A percentile compares a stretch with the other conserved stretches of the same genome.
phyloP scores from a whole-genome alignment of 179 eudicot species.

The Carnegiea gigantea region DNA sequence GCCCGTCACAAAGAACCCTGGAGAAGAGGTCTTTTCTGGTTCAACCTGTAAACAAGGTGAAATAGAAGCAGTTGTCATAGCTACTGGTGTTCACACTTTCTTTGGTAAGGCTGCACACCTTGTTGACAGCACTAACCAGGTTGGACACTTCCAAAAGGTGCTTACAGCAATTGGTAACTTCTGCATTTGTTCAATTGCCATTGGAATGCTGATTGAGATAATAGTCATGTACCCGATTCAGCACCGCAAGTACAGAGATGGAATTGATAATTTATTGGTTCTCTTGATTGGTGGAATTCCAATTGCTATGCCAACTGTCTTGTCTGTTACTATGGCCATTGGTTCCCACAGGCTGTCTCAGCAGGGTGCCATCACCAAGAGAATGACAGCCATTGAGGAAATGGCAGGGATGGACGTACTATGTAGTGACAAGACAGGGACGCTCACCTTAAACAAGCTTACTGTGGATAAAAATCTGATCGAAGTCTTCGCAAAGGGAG shows the following conservation, averaged over 20 bases:
- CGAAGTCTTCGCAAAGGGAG: constrained; percentile 77
- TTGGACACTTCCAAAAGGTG: constrained; percentile 90
- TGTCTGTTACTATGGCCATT: constrained; percentile 95
- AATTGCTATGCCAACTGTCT: constrained; percentile 91
- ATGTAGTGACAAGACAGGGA: constrained; percentile 95
- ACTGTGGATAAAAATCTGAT: constrained; percentile 64
- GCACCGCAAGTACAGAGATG: constrained; percentile 68
- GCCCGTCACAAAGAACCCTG: constrained; percentile 76
- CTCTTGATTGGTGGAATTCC: constrained; percentile 97
- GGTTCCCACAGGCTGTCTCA: constrained; percentile 90
- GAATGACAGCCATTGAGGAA: constrained; percentile 97
- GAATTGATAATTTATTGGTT: constrained; percentile 82
- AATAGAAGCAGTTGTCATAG: constrained; percentile 84
- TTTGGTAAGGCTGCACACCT: constrained; percentile 98
- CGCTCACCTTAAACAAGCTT: constrained; percentile 78
- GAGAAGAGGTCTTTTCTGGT: constrained; percentile 85
- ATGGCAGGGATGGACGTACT: constrained; percentile 97
- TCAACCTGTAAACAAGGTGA: constrained; percentile 98
- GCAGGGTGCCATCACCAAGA: constrained; percentile 94
- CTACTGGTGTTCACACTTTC: constrained; percentile 97
- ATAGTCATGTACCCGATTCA: constrained; percentile 92
- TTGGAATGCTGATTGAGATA: constrained; percentile 82
- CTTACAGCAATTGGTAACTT: constrained; percentile 90
- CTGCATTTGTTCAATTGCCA: constrained; percentile 88
- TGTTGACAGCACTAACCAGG: constrained; percentile 93